Evolutionary conservation across 148 eudicot species (phyloP), one percentile per base, ranked within the genome.

Genomic region (Vaccinium macrocarpon): DNA sequence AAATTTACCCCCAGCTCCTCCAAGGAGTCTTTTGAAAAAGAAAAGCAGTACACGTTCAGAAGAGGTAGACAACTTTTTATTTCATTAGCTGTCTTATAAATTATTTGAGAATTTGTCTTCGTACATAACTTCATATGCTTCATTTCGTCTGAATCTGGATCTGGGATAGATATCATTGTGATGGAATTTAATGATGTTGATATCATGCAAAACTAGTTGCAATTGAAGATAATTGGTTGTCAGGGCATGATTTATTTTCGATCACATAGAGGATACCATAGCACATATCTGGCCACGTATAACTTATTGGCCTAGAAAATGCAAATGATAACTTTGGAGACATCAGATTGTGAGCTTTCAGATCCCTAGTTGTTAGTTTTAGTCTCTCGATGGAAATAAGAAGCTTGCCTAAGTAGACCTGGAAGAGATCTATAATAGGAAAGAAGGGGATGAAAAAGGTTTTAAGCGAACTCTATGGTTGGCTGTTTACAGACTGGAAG

Each of bases 1-100:
- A 85, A 85, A 52, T 61, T 68, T 95, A 51, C 96, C 99, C 25
- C 89, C 92, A 56, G 90, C 95, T 87, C 99, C 99, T 78, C 92
- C 98, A 29, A 92, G 92, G 88, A 93, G 89, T 89, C 92, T 95
- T 38, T 79, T 93, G 90, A 91, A 91, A 83, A 90, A 78, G 84
- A 92, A 87, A 92, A 95, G 92, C 85, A 90, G 89, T 88, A 87
- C 89, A 29, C 84, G 90, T 84, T 82, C 86, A 88, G 99, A 95
- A 91, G 98, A 94, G 93, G 99, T 97, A 87, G 82, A 55, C 46
- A 51, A 78, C 64, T 70, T 49, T 66, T 59, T 53, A 15, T 81
- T 78, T 25, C 16, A 51, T 23, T 81, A 21, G 50, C 70, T 46
- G n/a, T 25, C 51, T 51, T 15, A 13, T 42, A 49, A 18, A 42